phyloP scores from a whole-genome alignment of 768 basidiomycete species.

The Amanita exitialis region DNA sequence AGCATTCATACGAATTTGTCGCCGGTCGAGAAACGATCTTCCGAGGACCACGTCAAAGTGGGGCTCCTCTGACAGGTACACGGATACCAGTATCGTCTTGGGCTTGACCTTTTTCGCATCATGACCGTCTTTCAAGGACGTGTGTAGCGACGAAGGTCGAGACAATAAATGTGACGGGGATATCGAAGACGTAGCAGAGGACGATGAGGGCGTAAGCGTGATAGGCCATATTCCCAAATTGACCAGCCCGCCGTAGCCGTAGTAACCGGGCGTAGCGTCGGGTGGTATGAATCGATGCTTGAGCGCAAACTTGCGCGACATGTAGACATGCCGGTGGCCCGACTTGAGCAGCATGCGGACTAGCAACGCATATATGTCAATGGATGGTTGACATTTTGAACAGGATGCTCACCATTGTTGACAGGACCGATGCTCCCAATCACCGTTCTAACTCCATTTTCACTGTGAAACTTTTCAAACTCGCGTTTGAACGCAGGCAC shows the following conservation, averaged over 20 bases:
- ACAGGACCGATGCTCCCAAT: constrained; percentile 89
- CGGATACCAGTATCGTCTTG: constrained; percentile 40
- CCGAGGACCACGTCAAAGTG: constrained; percentile 96
- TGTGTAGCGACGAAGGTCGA: not conserved
- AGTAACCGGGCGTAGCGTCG: constrained; percentile 81
- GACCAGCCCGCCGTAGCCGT: constrained; percentile 88
- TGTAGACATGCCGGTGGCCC: constrained; percentile 91
- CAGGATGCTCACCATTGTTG: constrained; percentile 46
- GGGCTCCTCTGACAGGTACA: constrained; percentile 88
- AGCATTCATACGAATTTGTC: constrained; percentile 73
- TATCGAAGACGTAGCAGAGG: constrained; percentile 18
- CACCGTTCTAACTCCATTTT: constrained; percentile 91
- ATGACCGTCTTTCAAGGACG: not conserved
- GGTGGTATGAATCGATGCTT: constrained; percentile 80
- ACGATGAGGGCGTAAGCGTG: constrained; percentile 41
- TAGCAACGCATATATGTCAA: constrained; percentile 15
- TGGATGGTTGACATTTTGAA: not conserved
- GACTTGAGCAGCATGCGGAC: constrained; percentile 91
- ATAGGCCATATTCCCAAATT: constrained; percentile 86
- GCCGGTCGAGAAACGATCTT: constrained; percentile 71
- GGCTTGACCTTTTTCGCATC: constrained; percentile 12
- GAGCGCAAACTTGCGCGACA: constrained; percentile 87
- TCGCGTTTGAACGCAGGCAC: constrained; percentile 61
- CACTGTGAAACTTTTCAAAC: constrained; percentile 79
- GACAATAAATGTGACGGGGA: constrained; percentile 7